phyloP scores from a whole-genome alignment of 805 yeast genomes.

The Schizosaccharomyces japonicus region DNA sequence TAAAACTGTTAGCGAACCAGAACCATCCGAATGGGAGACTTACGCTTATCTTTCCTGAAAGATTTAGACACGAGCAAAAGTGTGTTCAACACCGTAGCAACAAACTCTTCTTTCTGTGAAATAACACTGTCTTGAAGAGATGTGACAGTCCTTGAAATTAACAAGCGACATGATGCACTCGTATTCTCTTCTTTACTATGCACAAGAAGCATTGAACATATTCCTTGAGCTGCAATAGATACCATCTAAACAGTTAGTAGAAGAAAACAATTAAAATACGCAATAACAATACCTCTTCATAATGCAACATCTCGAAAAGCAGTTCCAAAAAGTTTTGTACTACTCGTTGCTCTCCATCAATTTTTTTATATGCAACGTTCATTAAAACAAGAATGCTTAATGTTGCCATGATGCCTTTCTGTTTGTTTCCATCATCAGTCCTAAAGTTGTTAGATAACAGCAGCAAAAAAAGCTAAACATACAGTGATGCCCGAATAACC shows the following conservation, averaged over 20 bases:
- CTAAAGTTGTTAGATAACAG: too few relatives aligned
- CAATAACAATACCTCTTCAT: background rate
- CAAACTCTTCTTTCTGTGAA: background rate
- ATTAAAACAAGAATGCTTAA: constrained; percentile 8
- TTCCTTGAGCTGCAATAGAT: background rate
- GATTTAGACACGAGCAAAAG: background rate
- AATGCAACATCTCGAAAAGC: background rate
- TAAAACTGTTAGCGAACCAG: background rate
- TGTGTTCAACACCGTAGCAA: background rate
- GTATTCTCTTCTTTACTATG: background rate
- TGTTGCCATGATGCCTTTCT: background rate
- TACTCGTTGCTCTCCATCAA: background rate
- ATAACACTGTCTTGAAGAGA: background rate
- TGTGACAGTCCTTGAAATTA: background rate
- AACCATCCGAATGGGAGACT: background rate
- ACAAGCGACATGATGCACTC: background rate
- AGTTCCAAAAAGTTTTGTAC: background rate
- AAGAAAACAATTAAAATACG: background rate
- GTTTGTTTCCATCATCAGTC: background rate
- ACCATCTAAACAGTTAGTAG: background rate
- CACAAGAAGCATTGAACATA: background rate
- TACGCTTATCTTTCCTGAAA: background rate
- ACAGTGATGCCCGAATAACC: too few relatives aligned
- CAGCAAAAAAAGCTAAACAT: too few relatives aligned
- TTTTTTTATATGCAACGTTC: background rate